Conservation (phyloP, 306 rosid species). For the Casuarina glauca region DNA sequence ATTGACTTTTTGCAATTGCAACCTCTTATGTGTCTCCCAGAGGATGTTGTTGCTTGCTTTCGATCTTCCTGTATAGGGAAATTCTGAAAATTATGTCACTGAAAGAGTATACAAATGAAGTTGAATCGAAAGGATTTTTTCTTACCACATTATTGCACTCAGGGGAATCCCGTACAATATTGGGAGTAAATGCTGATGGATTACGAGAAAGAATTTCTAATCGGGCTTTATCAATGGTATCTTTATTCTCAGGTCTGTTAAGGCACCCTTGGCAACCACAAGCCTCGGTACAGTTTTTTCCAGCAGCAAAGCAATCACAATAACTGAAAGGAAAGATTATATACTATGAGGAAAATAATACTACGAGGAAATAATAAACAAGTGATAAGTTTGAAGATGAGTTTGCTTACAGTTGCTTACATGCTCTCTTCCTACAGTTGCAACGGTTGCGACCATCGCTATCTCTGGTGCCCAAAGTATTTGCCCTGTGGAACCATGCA, state of each 20-base stretch:
- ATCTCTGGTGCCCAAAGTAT: conserved; percentile 26
- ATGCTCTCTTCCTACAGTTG: conserved; percentile 67
- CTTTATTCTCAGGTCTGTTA: conserved; percentile 50
- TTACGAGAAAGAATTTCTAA: conserved; percentile 55
- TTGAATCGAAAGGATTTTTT: conserved; percentile 1
- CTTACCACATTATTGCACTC: conserved; percentile 45
- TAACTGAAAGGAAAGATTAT: conserved; percentile 44
- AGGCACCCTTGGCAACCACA: conserved; percentile 73
- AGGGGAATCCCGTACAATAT: conserved; percentile 35
- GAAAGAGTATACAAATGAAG: conserved; percentile 2
- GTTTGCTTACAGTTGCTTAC: conserved; percentile 75
- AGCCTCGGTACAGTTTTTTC: conserved; percentile 44
- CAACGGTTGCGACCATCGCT: conserved; percentile 53
- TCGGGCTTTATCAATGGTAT: conserved; percentile 42
- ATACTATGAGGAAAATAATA: background rate
- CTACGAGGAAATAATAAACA: background rate
- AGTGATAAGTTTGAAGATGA: background rate
- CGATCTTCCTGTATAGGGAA: conserved; percentile 46
- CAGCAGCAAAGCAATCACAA: conserved; percentile 74
- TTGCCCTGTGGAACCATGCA: conserved; percentile 49
- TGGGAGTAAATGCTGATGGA: conserved; percentile 71
- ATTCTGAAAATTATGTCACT: conserved; percentile 21
- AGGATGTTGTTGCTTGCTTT: conserved; percentile 49
- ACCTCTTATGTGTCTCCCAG: conserved; percentile 72
- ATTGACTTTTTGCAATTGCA: conserved; percentile 75